Conservation (phyloP, 768 basidiomycete species). For the Rhizopogon vesiculosus region DNA sequence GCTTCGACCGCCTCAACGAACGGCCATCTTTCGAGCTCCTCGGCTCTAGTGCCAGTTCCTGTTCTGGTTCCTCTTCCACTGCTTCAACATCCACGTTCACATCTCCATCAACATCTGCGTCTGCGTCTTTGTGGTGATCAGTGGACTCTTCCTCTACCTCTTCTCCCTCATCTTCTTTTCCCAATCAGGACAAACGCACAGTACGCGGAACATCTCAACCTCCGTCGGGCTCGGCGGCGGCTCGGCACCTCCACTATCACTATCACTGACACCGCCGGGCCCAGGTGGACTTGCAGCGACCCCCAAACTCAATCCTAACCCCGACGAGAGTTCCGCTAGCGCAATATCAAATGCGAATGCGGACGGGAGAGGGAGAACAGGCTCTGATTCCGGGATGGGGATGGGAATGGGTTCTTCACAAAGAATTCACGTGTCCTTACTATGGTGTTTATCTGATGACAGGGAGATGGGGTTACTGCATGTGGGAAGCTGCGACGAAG, state of each 20-base stretch:
- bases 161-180: slow-evolving; percentile 27
- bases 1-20: slow-evolving; percentile 51
- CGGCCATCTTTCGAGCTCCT: no score
- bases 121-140: neutral
- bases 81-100: neutral
- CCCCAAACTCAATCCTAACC: neutral
- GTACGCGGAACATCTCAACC: slow-evolving; percentile 62
- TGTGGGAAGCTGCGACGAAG: neutral
- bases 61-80: neutral
- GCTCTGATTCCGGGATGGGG: neutral
- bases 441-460: neutral
- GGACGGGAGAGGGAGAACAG: neutral
- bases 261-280: no score
- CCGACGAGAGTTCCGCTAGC: slow-evolving; percentile 22
- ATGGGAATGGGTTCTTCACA: neutral
- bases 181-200: slow-evolving; percentile 60
- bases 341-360: slow-evolving; percentile 21
- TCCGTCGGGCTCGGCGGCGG: slow-evolving; percentile 64
- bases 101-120: neutral
- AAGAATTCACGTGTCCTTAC: neutral
- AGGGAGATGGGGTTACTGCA: no score
- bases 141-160: neutral
- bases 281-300: no score
- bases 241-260: slow-evolving; percentile 15
- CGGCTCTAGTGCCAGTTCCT: no score